Evolutionary conservation across 306 rosid genomes (phyloP), one percentile per base, ranked within the genome.

Genomic region (Lotus japonicus): DNA sequence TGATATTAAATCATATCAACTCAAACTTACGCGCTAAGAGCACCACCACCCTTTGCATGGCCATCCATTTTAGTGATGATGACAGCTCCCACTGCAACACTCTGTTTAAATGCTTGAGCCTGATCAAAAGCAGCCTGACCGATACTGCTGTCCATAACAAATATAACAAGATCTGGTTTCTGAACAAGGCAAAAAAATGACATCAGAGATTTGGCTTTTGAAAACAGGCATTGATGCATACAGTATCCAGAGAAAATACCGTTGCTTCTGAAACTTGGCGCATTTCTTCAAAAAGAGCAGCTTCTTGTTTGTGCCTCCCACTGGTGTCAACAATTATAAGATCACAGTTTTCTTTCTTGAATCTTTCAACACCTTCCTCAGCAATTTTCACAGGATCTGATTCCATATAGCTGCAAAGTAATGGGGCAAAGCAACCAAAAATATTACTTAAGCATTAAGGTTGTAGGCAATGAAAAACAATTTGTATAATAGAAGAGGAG

Each of bases 61-160:
- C 97, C 96, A 73, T 88, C 96, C 97, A 85, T 86, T 73, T 88
- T 87, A 12, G 97, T 85, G 58, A 91, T 60, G 60, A 91, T 91
- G 42, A 86, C 94, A 63, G 96, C 97, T 74, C 97, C 96, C 62
- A 86, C 97, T 46, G 88, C 73, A 62, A 85, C 96, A 79, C 91
- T 91, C 67, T 86, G 88, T 60, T 70, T 88, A 70, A 88, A 91
- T 33, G 96, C 97, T 76, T 80, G 88, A 58, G 96, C 97, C 71
- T 88, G 96, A 69, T 86, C 96, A 82, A 91, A 88, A 3, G 97
- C 91, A 38, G 96, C 89, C 84, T 91, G 96, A 77, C 97, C 97
- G 5, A 91, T 88, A 79, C 89, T 88, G 77, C 91, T 85, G 68
- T 91, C 97, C 94, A 91, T 91, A 58, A 89, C 98, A 78, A 89